Evolutionary conservation across 2,329 filamentous ascomycete species (phyloP), one percentile per base, ranked within the genome.

Genomic region (Cladosporium halotolerans): DNA sequence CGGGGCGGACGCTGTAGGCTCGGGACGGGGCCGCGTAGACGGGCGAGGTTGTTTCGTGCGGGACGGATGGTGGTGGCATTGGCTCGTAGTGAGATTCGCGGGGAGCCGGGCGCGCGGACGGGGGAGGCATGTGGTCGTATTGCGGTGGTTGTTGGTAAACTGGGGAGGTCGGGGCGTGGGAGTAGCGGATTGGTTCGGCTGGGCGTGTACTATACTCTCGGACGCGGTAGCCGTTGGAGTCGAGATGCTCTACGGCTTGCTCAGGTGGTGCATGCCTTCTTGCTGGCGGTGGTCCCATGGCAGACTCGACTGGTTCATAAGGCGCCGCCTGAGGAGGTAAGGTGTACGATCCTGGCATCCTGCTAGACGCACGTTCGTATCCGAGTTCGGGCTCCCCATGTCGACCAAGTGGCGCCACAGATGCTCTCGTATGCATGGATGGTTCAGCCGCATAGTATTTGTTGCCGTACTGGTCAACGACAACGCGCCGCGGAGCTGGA

Each of bases 381-480:
- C 71, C 68, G 31, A 63, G 64, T 34, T 77, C 72, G 39, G 79
- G 76, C 28, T 54, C 42, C 8, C 47, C 40, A 18, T 57, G 50
- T 45, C 57, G 53, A 33, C 62, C 63, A 36, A 62, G 48, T 10
- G 64, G 65, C 4, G 77, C 79, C 13, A 79, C 73, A 7, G 81
- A 83, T 46, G 79, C 79, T 44, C 79, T 72, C 14, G 56, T 18
- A 23, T 49, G 61, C 58, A 60, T 63, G 10, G 68, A 64, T 36
- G 73, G 67, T 5, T 79, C 70, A 40, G 76, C 75, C 58, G 82
- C 80, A 56, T 81, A 81, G 71, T 91, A 96, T 66, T 89, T 83
- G 66, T 88, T 88, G 39, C 90, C 90, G 69, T 84, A 88, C 57
- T 88, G 83, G 70, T 96, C 91, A 52, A 95, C 77, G 33, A 95